Percentiles rank a stretch among this genome's conserved stretches.
Conservation (phyloP, 192 early-diverging fungal species). For the Dissophora ornata region DNA sequence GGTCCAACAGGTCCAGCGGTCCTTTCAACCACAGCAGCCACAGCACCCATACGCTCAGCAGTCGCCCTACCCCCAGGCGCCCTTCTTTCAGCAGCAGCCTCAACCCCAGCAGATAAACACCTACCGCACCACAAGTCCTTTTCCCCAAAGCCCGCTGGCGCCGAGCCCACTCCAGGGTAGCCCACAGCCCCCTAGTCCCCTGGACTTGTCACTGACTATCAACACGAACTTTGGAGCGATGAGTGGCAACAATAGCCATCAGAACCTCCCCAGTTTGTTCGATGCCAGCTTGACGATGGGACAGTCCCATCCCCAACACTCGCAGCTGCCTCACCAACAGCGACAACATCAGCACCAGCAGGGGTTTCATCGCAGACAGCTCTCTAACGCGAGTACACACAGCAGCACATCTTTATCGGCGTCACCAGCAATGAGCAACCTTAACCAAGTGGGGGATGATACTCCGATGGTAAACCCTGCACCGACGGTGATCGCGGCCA, state of each 20-base stretch:
- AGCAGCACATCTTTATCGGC: background rate
- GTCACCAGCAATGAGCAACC: slow-evolving; percentile 12
- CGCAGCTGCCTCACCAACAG: slow-evolving; percentile 13
- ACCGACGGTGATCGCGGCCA: slow-evolving; percentile 35
- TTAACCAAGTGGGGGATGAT: too few relatives aligned
- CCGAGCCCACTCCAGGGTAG: slow-evolving; percentile 31
- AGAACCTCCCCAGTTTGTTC: slow-evolving; percentile 37
- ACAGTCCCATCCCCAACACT: background rate
- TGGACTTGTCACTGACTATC: slow-evolving; percentile 27
- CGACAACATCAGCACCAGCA: slow-evolving; percentile 11
- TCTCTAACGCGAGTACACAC: background rate
- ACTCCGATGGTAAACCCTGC: too few relatives aligned
- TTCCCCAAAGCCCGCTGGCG: slow-evolving; percentile 30
- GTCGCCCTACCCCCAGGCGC: slow-evolving; percentile 40
- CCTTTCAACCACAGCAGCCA: slow-evolving; percentile 10
- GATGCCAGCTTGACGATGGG: slow-evolving; percentile 35
- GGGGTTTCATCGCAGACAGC: slow-evolving; percentile 13
- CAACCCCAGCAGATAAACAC: slow-evolving; percentile 12
- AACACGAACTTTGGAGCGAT: slow-evolving; percentile 26
- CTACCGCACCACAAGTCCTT: slow-evolving; percentile 32
- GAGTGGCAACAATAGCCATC: slow-evolving; percentile 16
- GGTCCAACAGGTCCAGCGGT: background rate
- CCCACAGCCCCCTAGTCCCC: slow-evolving; percentile 43
- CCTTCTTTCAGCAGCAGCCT: slow-evolving; percentile 4
- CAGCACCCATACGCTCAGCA: slow-evolving; percentile 36